A percentile compares a stretch with the other conserved stretches of the same genome.
These are phyloP conservation scores for Acrodontium crateriforme DNA, from an alignment of 2,329 filamentous ascomycete genomes.

Conservation along the genomic window DNA sequence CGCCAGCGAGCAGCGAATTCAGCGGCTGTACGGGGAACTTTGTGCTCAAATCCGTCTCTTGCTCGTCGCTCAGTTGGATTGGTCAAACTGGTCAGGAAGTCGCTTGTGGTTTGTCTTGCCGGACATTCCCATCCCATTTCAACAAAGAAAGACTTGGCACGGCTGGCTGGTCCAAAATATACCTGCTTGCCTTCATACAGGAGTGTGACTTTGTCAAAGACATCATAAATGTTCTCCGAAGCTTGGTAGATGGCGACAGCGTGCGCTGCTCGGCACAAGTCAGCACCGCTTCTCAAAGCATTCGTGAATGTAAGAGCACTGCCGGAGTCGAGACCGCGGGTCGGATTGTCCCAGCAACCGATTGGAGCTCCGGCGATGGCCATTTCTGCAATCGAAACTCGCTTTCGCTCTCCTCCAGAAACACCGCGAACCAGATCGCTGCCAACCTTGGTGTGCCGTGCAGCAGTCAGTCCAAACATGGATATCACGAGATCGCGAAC, in stretches of 20 bases:
- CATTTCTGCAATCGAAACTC: slow-evolving; percentile 57
- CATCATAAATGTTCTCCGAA: slow-evolving; percentile 53
- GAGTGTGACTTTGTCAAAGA: slow-evolving; percentile 58
- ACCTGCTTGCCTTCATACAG: slow-evolving; percentile 53
- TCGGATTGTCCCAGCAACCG: slow-evolving; percentile 55
- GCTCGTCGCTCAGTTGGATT: slow-evolving; percentile 39
- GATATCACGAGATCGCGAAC: slow-evolving; percentile 42
- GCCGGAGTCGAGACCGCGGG: slow-evolving; percentile 51
- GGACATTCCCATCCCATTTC: slow-evolving; percentile 48
- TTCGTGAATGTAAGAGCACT: slow-evolving; percentile 42
- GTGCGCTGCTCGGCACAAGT: slow-evolving; percentile 44
- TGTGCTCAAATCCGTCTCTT: slow-evolving; percentile 27
- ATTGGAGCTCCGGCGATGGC: slow-evolving; percentile 46
- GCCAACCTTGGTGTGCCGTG: slow-evolving; percentile 51
- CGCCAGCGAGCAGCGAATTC: slow-evolving; percentile 38
- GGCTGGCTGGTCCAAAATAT: slow-evolving; percentile 46
- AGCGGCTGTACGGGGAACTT: slow-evolving; percentile 31
- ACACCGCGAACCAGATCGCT: slow-evolving; percentile 54
- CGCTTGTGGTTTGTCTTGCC: slow-evolving; percentile 48
- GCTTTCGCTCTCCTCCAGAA: slow-evolving; percentile 54
- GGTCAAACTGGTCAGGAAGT: slow-evolving; percentile 52
- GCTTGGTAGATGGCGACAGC: slow-evolving; percentile 58
- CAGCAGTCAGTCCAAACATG: slow-evolving; percentile 46
- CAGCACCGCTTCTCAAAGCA: slow-evolving; percentile 49
- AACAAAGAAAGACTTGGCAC: slow-evolving; percentile 53